These are phyloP conservation scores for Exophiala phaeomuriformis DNA, from an alignment of 2,329 filamentous ascomycete species.

Conservation along the genomic window DNA sequence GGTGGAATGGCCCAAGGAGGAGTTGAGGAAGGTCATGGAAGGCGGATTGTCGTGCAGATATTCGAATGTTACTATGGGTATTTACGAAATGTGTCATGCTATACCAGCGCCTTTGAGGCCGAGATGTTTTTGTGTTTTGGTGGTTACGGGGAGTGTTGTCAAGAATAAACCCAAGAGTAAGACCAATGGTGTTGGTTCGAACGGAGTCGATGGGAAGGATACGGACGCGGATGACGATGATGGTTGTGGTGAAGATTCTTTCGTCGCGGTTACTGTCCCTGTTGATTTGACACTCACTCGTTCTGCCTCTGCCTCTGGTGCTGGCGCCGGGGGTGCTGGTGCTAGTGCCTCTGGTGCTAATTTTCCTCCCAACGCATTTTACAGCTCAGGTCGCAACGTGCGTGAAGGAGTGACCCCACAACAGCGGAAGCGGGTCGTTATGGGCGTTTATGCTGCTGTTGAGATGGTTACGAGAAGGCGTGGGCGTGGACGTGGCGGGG, in stretches of 20 bases:
- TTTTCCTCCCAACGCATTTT: constrained; percentile 23
- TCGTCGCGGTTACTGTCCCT: constrained; percentile 31
- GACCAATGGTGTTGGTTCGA: no score
- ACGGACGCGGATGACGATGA: constrained; percentile 10
- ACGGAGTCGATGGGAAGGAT: no score
- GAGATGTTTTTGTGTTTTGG: constrained; percentile 30
- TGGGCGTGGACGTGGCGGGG: not conserved
- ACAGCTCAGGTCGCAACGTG: constrained; percentile 27
- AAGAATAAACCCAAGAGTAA: not conserved
- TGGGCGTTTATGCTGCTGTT: constrained; percentile 27
- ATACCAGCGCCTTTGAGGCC: constrained; percentile 27
- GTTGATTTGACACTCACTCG: constrained; percentile 21
- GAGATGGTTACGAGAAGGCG: constrained; percentile 18
- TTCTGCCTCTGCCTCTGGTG: no score
- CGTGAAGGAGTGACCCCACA: constrained; percentile 24
- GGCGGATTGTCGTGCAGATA: not conserved
- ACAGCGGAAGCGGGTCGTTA: constrained; percentile 26
- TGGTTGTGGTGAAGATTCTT: constrained; percentile 2
- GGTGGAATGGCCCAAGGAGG: constrained; percentile 25
- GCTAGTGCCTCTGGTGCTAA: not conserved
- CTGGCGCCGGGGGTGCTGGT: no score
- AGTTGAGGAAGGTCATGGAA: not conserved
- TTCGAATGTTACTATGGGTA: constrained; percentile 13
- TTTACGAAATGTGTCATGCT: constrained; percentile 32
- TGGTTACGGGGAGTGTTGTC: constrained; percentile 26